Base-by-base conservation (phyloP, 1,284 basidiomycete species). In the Boletus smithii region DNA sequence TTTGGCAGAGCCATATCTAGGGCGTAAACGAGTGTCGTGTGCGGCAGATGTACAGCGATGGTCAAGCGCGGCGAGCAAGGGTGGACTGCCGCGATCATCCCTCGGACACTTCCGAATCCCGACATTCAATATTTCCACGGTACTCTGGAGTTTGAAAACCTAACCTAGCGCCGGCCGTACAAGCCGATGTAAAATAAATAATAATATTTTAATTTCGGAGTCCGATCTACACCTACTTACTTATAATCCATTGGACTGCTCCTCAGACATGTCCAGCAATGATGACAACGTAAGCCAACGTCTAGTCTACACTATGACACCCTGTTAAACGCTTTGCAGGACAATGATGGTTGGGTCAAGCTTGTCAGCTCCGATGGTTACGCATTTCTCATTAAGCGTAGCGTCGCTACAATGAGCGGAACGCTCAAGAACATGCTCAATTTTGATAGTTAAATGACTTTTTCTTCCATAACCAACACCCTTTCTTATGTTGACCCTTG, bases 351-450 rank as follows among this genome's bases (percentile, higher is more conserved):
- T 11, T 81, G 80, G 80, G 73, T 81, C 26, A 73, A 75, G 30
- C 68, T 82, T 8, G 68, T 69, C 30, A 79, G 75, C 54, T 66
- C 61, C 0, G 80, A 82, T 46, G 78, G 78, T 3, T 77, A 74
- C 54, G 69, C 74, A 6, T 82, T 74, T 56, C 66, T 81, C 31
- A 61, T 81, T 46, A 71, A 67, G 42, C 70, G 77, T 20, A 75
- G 69, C 50, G 75, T 79, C n/a, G 77, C 76, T 7, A 60, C 71
- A 40, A 69, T 66, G 43, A 80, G 79, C 49, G 76, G 72, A 16
- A 79, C 75, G 0, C 68, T 81, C 49, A 72, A 68, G 53, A 73
- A 71, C 49, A 65, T 65, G 63, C 62, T 66, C 31, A 69, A 58
- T 44, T 65, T 63, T 13, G 63, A 69, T 48, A 69, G 63, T 66